Base-by-base conservation (phyloP, 176 grass and related monocot species). In the Aegilops speltoides region DNA sequence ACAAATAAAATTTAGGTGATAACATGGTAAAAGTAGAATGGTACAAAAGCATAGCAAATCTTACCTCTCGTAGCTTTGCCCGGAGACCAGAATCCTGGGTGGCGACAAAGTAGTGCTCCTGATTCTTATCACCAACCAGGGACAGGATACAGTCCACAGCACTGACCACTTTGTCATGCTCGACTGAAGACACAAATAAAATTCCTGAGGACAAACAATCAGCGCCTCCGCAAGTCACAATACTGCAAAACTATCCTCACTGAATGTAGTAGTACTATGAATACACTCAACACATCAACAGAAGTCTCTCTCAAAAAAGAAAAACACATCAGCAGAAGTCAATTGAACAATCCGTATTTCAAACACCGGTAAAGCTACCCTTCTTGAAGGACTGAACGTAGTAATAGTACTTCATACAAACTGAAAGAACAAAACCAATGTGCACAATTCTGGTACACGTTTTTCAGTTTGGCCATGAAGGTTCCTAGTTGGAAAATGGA, bases 141-240 rank as follows among this genome's bases (percentile, higher is more conserved):
- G 93, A 92, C 6, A 90, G 70, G 8, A 98, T 82, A 70, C 93
- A 95, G 22, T 65, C 87, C 23, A 79, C 79, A 24, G 89, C 95
- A 68, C 64, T 89, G 25, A 93, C 89, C 56, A 94, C 87, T 83
- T 93, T 95, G 9, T 95, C 93, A 89, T 98, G 95, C 26, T 98
- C 89, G 45, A 8, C 36, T 37, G 7, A 41, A 41, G 40, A 41
- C 40, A 41, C 2, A 41, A 10, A 41, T 10, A 83, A 17, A 60
- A 31, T 17, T 37, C n/a, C 83, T 85, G 1, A 33, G 11, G 81
- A 65, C 48, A 63, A 34, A 34, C 25, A 28, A n/a, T 62, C 17
- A 60, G 11, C 60, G 20, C 26, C 36, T 81, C 22, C 10, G 23
- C 64, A 69, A 25, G 62, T 68, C 24, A 28, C 34, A 15, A 64